Base-by-base conservation (phyloP, 2,329 filamentous ascomycete species). In the Clonostachys chloroleuca region DNA sequence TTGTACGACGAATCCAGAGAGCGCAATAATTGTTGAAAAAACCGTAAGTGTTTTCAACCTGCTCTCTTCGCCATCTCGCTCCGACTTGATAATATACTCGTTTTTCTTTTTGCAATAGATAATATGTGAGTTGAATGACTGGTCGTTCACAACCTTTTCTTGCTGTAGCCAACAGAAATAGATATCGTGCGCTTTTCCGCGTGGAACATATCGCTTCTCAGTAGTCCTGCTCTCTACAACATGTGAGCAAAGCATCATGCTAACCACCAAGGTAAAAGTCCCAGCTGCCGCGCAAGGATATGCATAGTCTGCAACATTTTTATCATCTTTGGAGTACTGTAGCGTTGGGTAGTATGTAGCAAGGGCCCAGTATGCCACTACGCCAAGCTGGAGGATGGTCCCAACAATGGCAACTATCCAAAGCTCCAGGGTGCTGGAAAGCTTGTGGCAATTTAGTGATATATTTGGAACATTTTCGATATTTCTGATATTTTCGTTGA, bases 141-240 rank as follows among this genome's bases (percentile, higher is more conserved):
- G 60, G 24, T 66, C 60, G 33, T 46, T 60, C 0, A 65, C 56
- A 0, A 43, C 56, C n/a, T 54, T 49, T 0, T 39, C 36, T 42
- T 52, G 51, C n/a, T 67, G 63, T 1, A 68, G 42, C 62, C 61
- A 67, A 30, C 24, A 30, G 4, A 30, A 30, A 9, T 30, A 30
- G 24, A 30, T 10, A 30, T 30, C 24, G 5, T 30, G 24, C 24
- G 24, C 24, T 4, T 61, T 4, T n/a, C 17, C 7, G 5, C 12
- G 36, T n/a, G 36, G 14, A n/a, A n/a, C 12, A 18, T 39, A 39
- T 6, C 37, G 47, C 49, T 67, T 61, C 4, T 33, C 20, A 5
- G 20, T 20, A 0, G 63, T 65, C 40, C 61, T 62, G 9, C 42
- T 45, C 20, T 67, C 59, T 5, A 69, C 58, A 3, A 67, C 58